Base-by-base conservation (phyloP, 306 rosid species). In the Casuarina cunninghamiana region DNA sequence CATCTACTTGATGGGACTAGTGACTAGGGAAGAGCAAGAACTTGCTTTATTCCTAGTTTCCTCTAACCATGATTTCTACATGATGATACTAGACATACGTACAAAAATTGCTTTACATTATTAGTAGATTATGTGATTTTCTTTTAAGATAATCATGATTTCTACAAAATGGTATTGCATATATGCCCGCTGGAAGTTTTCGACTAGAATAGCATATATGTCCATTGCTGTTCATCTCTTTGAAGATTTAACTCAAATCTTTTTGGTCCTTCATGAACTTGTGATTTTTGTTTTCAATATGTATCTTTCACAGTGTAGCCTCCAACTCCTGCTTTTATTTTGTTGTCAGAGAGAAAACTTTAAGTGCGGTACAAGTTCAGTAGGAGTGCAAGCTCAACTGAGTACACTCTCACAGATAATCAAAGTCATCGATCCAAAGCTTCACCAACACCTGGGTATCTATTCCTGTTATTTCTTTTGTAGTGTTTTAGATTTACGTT, bases 331-430 rank as follows among this genome's bases (percentile, higher is more conserved):
- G 75, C 70, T 61, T 75, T 68, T 79, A 81, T 85, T 84, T 79
- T 37, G 76, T 39, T 78, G 43, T 82, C 87, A 94, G 97, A 89
- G 97, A 92, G 97, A 89, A 71, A 94, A 92, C 83, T 94, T 94
- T 88, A 89, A 88, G 87, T 77, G 84, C 85, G 82, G 69, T 77
- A 78, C 95, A 57, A 89, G 87, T 79, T 89, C 97, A 41, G 91
- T 94, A 76, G 98, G 98, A 55, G 97, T 94, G 83, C 98, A 94
- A 85, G 77, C 95, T 83, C 98, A 94, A 83, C 87, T 92, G 88
- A 63, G 90, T 80, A 88, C 95, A 39, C 96, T 92, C 75, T 90
- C 98, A 79, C 98, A 94, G 90, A 91, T 92, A 83, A 88, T 94
- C 81, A 92, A 83, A 89, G 87, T 85, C 44, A 89, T 92, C 76